phyloP scores from a whole-genome alignment of 148 eudicot species.

The Simmondsia chinensis region DNA sequence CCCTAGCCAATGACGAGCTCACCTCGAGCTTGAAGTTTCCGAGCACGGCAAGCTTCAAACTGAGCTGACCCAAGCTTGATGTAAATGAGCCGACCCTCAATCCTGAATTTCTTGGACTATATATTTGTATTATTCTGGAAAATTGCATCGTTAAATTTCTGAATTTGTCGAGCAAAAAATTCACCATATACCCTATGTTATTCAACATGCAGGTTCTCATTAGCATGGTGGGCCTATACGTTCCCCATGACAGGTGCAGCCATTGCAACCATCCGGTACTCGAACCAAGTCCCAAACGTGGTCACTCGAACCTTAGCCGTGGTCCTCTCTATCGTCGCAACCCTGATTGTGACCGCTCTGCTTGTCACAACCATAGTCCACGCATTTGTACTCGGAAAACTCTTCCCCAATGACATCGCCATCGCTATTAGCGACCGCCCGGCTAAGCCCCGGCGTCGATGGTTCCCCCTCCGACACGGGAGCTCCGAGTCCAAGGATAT shows the following conservation, averaged over 20 bases:
- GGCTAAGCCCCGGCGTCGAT: constrained; percentile 34
- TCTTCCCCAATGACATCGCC: constrained; percentile 83
- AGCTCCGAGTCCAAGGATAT: constrained; percentile 36
- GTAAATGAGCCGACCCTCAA: no score
- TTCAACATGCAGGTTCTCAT: constrained; percentile 42
- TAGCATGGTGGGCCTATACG: constrained; percentile 99
- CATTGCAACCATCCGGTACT: constrained; percentile 68
- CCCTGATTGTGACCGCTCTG: constrained; percentile 40
- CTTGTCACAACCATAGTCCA: constrained; percentile 57
- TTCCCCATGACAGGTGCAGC: constrained; percentile 95
- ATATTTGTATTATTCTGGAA: background rate
- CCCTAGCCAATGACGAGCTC: no score
- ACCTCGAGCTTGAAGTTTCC: no score
- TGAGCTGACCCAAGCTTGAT: no score
- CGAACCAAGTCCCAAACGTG: constrained; percentile 43
- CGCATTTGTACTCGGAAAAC: constrained; percentile 53
- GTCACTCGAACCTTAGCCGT: constrained; percentile 32
- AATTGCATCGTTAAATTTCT: no score
- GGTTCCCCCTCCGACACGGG: constrained; percentile 41
- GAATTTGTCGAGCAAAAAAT: no score
- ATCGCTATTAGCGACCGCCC: constrained; percentile 77
- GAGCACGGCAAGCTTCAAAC: no score
- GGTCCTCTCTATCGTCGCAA: constrained; percentile 36
- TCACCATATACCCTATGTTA: no score
- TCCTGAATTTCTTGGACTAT: background rate